Evolutionary conservation across 164 flowering plant species (phyloP), one percentile per base, ranked within the genome.

Genomic region (Sedum album): DNA sequence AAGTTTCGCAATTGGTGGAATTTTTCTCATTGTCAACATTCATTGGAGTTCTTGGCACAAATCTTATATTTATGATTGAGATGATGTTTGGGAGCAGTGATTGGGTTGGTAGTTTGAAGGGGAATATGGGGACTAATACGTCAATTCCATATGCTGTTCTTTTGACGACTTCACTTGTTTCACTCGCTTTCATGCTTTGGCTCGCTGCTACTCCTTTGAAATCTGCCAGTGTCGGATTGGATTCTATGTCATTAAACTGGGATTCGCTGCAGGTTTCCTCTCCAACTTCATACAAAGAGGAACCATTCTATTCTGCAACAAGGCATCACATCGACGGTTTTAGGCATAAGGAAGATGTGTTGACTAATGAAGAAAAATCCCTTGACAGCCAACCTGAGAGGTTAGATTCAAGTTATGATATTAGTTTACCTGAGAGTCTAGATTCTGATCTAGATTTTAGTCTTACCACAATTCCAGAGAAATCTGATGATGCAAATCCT

Each of bases 41-140:
- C 68, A 69, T 88, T 72, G 92, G 94, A 63, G 83, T 92, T 80
- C 79, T 95, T 41, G 91, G 83, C 44, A 63, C 88, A 68, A 88
- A 89, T 60, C 65, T 92, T 53, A 74, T 86, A 44, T 92, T 95
- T 77, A 73, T 85, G 30, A 81, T 81, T 14, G 99, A 95, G 78
- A 73, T 92, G 91, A 53, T 87, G 13, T 92, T 89, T 77, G 99
- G 99, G 18, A 77, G 80, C 66, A 85, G 94, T 80, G 97, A 88
- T 38, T 88, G n/a, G n/a, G n/a, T n/a, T n/a, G n/a, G n/a, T n/a
- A n/a, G n/a, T n/a, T n/a, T n/a, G n/a, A n/a, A n/a, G 96, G 86
- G 91, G 92, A 88, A 75, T 63, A 74, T 81, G 62, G 90, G 89
- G 53, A 78, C 74, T 72, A 75, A 69, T 67, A 23, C 71, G 10